A percentile compares a stretch with the other conserved stretches of the same genome.
Evolutionary conservation across 305 asterid genomes (phyloP).

Genomic region (Fraxinus greggii): DNA sequence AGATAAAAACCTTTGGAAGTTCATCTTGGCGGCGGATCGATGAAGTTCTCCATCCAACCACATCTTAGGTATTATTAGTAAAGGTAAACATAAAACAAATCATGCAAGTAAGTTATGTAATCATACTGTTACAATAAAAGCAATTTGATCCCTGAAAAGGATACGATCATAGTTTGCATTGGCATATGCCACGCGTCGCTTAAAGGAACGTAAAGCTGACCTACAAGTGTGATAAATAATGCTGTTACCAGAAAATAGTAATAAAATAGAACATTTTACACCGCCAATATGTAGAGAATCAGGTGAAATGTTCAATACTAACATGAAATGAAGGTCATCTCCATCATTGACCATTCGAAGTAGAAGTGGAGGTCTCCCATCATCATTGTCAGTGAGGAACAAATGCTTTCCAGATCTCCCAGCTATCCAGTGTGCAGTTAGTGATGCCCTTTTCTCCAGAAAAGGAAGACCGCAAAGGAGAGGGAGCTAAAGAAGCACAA

Average conservation of each 20-base stretch:
- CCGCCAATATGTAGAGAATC: background rate
- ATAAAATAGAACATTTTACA: background rate
- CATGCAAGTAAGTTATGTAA: background rate
- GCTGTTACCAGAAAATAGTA: conserved; percentile 14
- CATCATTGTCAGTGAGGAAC: conserved; percentile 76
- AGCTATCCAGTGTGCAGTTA: conserved; percentile 79
- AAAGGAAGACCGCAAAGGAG: conserved; percentile 87
- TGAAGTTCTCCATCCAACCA: conserved; percentile 97
- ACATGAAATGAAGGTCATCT: conserved; percentile 72
- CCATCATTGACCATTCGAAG: conserved; percentile 74
- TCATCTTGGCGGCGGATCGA: conserved; percentile 81
- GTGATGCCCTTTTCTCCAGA: conserved; percentile 73
- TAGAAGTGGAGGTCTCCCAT: conserved; percentile 79
- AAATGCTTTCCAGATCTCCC: conserved; percentile 94
- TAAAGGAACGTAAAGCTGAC: conserved; percentile 75
- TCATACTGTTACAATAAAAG: conserved; percentile 9
- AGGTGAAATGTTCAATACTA: conserved; percentile 29
- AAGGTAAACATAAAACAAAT: conserved; percentile 38
- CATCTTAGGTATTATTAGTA: conserved; percentile 45
- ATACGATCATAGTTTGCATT: conserved; percentile 87
- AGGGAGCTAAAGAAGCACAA: conserved; percentile 57
- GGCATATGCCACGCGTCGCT: conserved; percentile 92
- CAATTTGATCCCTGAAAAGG: conserved; percentile 34
- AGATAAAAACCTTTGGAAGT: conserved; percentile 61
- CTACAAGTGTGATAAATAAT: conserved; percentile 34